phyloP scores from a whole-genome alignment of 140 eudicot species.

The Cichorium intybus region DNA sequence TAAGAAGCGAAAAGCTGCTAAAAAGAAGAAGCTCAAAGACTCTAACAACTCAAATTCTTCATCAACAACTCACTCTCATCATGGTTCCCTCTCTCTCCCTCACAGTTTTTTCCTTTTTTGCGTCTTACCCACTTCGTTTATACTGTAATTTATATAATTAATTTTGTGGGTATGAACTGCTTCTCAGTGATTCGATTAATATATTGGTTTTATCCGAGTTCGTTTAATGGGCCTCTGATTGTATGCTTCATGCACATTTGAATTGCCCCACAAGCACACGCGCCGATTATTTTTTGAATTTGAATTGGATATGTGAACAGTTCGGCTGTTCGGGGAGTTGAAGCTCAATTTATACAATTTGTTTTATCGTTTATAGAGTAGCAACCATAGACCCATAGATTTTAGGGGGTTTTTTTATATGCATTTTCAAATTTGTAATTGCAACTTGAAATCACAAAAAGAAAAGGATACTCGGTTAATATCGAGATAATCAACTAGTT shows the following conservation, averaged over 20 bases:
- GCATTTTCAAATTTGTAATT: not conserved
- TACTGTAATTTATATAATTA: not conserved
- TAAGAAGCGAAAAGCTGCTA: slow-evolving; percentile 27
- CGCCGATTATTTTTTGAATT: not conserved
- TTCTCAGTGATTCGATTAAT: not conserved
- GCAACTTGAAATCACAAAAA: too few species aligned
- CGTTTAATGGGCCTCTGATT: not conserved
- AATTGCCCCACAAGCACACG: not conserved
- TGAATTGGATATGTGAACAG: not conserved
- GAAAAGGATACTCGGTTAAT: too few species aligned
- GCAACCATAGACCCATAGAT: too few species aligned
- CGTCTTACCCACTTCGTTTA: not conserved
- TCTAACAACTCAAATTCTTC: slow-evolving; percentile 3
- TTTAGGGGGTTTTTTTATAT: not conserved
- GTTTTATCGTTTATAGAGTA: too few species aligned
- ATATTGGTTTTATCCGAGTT: not conserved
- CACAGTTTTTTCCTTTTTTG: not conserved
- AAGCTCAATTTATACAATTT: not conserved
- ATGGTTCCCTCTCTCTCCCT: not conserved
- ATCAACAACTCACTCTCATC: slow-evolving; percentile 10
- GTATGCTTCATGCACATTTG: not conserved
- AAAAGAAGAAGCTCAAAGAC: slow-evolving; percentile 21
- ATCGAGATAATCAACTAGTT: too few species aligned
- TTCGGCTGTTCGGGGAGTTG: too few species aligned
- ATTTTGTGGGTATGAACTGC: not conserved